Conservation (phyloP, 768 basidiomycete species). For the Boletus vermiculosoides region DNA sequence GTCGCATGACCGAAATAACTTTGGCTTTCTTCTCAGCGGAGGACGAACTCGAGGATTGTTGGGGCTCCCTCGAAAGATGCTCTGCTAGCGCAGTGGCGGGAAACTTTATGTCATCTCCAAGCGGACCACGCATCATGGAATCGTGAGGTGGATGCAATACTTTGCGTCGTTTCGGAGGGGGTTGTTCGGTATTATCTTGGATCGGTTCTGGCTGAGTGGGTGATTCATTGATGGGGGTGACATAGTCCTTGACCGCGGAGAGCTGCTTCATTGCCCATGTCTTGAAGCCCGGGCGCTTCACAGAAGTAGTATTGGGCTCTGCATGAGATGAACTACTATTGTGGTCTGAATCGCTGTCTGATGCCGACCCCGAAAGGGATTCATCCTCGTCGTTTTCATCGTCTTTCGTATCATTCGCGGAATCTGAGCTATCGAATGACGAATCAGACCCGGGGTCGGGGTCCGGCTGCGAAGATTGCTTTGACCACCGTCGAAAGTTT, state of each 20-base stretch:
- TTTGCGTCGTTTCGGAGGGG: slow-evolving; percentile 49
- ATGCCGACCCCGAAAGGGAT: slow-evolving; percentile 10
- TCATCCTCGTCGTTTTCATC: slow-evolving; percentile 24
- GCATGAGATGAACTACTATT: slow-evolving; percentile 18
- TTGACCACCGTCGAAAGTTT: slow-evolving; percentile 53
- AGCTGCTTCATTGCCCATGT: slow-evolving; percentile 86
- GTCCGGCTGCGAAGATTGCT: slow-evolving; percentile 27
- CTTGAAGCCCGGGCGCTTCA: slow-evolving; percentile 67
- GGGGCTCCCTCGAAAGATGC: slow-evolving; percentile 26
- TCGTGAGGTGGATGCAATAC: slow-evolving; percentile 29
- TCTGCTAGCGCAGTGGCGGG: slow-evolving; percentile 67
- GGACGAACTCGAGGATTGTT: slow-evolving; percentile 2
- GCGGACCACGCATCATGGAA: slow-evolving; percentile 68
- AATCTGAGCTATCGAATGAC: slow-evolving; percentile 79
- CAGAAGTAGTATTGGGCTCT: slow-evolving; percentile 20
- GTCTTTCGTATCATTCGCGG: slow-evolving; percentile 53
- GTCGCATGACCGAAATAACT: slow-evolving; percentile 56
- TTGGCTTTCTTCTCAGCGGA: slow-evolving; percentile 35
- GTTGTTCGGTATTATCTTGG: slow-evolving; percentile 6
- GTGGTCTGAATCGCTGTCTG: slow-evolving; percentile 20
- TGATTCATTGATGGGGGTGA: slow-evolving; percentile 12
- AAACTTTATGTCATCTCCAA: slow-evolving; percentile 68
- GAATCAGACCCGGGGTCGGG: slow-evolving; percentile 46
- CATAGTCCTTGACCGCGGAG: slow-evolving; percentile 45
- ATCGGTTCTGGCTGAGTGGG: slow-evolving; percentile 14